Evolutionary conservation across 2,329 filamentous ascomycete species (phyloP).

Genomic region (Calonectria fujianensis): DNA sequence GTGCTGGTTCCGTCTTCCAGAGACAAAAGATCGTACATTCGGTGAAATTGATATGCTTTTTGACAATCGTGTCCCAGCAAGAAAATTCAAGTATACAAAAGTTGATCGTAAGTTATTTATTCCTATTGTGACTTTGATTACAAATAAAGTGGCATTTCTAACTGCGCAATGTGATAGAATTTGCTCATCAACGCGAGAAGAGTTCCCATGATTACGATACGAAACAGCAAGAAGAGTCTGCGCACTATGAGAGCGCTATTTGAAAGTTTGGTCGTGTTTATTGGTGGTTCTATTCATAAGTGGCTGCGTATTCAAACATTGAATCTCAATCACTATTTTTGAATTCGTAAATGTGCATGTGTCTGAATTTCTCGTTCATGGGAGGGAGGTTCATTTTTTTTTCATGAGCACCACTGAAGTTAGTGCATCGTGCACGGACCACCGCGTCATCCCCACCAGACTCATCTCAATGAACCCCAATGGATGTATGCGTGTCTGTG

Average conservation of each 20-base stretch:
- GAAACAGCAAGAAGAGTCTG: slow-evolving; percentile 12
- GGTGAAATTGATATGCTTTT: slow-evolving; percentile 56
- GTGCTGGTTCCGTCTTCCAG: slow-evolving; percentile 56
- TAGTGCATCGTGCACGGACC: background rate
- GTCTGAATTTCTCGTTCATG: background rate
- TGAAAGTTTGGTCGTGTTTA: background rate
- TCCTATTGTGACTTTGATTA: no score
- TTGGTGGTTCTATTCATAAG: background rate
- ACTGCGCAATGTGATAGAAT: slow-evolving; percentile 22
- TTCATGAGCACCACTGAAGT: no score
- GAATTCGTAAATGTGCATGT: background rate
- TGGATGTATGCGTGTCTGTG: background rate
- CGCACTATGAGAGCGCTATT: slow-evolving; percentile 1
- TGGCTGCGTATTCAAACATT: background rate
- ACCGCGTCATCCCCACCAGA: background rate
- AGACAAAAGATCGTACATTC: slow-evolving; percentile 56
- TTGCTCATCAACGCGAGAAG: slow-evolving; percentile 30
- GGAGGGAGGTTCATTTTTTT: no score
- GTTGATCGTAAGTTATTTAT: slow-evolving; percentile 49
- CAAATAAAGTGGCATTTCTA: background rate
- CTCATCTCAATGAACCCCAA: background rate
- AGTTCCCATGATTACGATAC: background rate
- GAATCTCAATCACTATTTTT: background rate
- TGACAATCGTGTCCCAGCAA: slow-evolving; percentile 48
- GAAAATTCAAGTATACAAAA: slow-evolving; percentile 55